Evolutionary conservation across 2,329 filamentous ascomycete species (phyloP), one percentile per base, ranked within the genome.

Genomic region (Colletotrichum euphorbiae): DNA sequence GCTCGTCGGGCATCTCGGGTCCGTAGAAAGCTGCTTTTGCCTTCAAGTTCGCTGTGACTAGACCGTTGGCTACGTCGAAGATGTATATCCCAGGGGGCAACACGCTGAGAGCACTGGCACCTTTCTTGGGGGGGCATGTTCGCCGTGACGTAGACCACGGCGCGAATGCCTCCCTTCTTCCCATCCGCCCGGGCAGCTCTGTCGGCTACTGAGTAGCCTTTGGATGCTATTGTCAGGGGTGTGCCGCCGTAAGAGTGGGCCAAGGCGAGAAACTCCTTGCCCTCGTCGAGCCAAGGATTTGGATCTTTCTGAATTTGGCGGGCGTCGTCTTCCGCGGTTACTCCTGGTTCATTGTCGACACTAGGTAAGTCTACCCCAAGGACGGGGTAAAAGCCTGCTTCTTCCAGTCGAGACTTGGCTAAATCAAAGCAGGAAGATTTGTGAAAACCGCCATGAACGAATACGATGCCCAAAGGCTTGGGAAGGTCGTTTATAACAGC

Each of bases 11-110:
- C 63, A 67, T 67, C 13, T 67, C 58, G 15, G 58, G 50, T 15
- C 63, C 63, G 58, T 67, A 67, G 36, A 62, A 67, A 13, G 50
- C 63, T 1, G 24, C 33, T 33, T 62, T 62, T 12, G 63, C 58
- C 28, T 62, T 62, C 21, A 17, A 5, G n/a, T 56, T 67, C 7
- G 50, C 63, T 7, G 24, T 56, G 5, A 67, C 43, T 8, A 62
- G 36, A 1, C 63, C 63, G 19, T 28, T 58, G 2, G 33, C 33
- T 3, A 51, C 33, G 11, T 67, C 50, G 33, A 62, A 36, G 31
- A 67, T 56, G 21, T 67, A 50, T 11, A 67, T 6, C 3, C 40
- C 63, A 1, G 58, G 63, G n/a, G 58, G 58, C 9, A 62, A 24
- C 13, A 62, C 58, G 24, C 58, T 67, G 8, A 67, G 33, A 6